Conservation (phyloP, 2,329 filamentous ascomycete species). For the Cercospora sp. region DNA sequence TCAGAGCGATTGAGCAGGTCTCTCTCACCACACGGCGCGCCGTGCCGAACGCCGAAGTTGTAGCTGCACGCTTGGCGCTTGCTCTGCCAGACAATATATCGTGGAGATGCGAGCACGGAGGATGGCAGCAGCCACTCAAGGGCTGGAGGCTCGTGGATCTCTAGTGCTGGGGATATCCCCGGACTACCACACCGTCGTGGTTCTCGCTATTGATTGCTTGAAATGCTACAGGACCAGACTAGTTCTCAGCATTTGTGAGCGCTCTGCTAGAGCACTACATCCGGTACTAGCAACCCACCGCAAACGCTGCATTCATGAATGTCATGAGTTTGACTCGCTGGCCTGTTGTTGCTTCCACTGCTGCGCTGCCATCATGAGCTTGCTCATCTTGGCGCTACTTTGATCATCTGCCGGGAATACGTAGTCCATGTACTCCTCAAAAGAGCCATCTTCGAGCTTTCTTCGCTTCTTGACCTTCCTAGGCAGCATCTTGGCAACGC, state of each 20-base stretch:
- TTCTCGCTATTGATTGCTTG: background rate
- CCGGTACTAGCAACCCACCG: background rate
- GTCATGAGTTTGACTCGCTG: background rate
- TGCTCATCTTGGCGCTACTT: slow-evolving; percentile 69
- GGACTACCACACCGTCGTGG: too few relatives aligned
- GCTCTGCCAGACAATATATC: background rate
- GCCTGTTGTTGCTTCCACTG: slow-evolving; percentile 68
- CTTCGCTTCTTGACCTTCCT: slow-evolving; percentile 88
- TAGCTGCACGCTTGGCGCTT: background rate
- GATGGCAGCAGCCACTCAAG: too few relatives aligned
- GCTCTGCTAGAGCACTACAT: background rate
- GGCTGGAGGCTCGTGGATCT: background rate
- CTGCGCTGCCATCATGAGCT: slow-evolving; percentile 80
- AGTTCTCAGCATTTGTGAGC: background rate
- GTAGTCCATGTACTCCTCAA: slow-evolving; percentile 96
- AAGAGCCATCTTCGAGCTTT: slow-evolving; percentile 86
- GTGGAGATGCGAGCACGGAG: background rate
- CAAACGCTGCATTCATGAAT: background rate
- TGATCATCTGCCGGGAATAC: slow-evolving; percentile 95
- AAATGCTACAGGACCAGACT: background rate
- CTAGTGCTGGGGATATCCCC: background rate
- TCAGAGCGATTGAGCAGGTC: background rate
- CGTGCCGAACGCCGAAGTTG: background rate
- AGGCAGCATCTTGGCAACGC: slow-evolving; percentile 91
- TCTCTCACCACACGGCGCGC: background rate